Percentiles rank a stretch among this genome's conserved stretches.
phyloP scores from a whole-genome alignment of 371 early-diverging fungal genomes.

The Choanephora cucurbitarum region DNA sequence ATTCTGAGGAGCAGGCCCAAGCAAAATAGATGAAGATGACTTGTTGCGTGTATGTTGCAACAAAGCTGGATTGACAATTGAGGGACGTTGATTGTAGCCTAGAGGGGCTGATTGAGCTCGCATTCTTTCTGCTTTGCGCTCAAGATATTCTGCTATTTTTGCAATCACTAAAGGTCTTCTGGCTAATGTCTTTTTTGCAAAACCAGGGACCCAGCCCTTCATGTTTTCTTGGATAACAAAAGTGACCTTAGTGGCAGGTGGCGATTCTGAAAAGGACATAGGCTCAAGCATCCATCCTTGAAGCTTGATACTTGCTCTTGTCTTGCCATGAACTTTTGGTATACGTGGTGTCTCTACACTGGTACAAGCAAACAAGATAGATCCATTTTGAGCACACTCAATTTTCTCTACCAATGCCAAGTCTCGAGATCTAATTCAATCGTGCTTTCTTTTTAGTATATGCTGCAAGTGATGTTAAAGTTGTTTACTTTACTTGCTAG shows the following conservation, averaged over 20 bases:
- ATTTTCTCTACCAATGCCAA: constrained; percentile 49
- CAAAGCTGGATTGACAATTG: constrained; percentile 13
- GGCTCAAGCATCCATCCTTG: constrained; percentile 75
- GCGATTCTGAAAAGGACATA: constrained; percentile 36
- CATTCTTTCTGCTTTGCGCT: constrained; percentile 60
- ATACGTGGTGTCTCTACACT: constrained; percentile 68
- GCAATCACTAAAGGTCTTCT: constrained; percentile 67
- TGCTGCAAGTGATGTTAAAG: too few species aligned
- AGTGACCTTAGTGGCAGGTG: constrained; percentile 61
- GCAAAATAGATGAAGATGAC: background rate
- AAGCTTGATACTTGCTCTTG: constrained; percentile 57
- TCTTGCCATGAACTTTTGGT: constrained; percentile 57
- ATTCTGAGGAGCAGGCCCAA: background rate
- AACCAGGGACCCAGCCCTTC: constrained; percentile 65
- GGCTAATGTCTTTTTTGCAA: constrained; percentile 65
- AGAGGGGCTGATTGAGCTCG: constrained; percentile 18
- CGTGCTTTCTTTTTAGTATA: too few species aligned
- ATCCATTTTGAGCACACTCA: constrained; percentile 49
- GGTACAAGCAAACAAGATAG: constrained; percentile 65
- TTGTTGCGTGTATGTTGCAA: constrained; percentile 18
- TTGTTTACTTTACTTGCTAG: constrained; percentile 45
- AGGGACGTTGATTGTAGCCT: constrained; percentile 23
- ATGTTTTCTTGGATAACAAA: constrained; percentile 55
- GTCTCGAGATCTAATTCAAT: constrained; percentile 44
- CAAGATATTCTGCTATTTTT: constrained; percentile 64